Conservation (phyloP, 192 early-diverging fungal species). For the Mortierella antarctica region DNA sequence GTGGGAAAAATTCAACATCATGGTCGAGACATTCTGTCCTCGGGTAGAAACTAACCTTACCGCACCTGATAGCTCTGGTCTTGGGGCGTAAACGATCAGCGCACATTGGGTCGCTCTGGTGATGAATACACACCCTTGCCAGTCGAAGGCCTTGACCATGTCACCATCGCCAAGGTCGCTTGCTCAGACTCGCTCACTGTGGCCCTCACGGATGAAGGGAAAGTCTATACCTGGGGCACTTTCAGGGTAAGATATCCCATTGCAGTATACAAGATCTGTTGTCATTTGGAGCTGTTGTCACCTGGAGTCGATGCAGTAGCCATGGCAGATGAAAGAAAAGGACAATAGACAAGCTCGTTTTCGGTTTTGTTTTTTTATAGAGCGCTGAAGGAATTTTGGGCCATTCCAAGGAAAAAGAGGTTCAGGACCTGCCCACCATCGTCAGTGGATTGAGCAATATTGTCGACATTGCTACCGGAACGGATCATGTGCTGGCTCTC, state of each 20-base stretch:
- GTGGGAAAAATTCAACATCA: not conserved
- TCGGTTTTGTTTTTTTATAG: conserved; percentile 44
- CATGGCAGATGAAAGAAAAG: not conserved
- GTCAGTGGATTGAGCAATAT: conserved; percentile 68
- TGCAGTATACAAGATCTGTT: not conserved
- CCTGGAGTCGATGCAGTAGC: not conserved
- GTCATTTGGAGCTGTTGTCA: not conserved
- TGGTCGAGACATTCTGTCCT: not conserved
- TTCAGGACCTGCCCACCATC: conserved; percentile 70
- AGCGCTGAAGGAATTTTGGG: conserved; percentile 88
- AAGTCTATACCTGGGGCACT: conserved; percentile 91
- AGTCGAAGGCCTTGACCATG: conserved; percentile 78
- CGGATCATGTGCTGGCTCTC: conserved; percentile 87
- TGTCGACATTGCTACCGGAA: conserved; percentile 82
- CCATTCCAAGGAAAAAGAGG: conserved; percentile 71
- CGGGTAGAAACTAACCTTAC: not conserved
- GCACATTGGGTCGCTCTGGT: conserved; percentile 77
- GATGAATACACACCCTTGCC: conserved; percentile 75
- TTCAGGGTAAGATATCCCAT: conserved; percentile 60
- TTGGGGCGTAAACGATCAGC: conserved; percentile 98
- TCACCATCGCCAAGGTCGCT: conserved; percentile 61
- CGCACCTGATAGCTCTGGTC: conserved; percentile 72
- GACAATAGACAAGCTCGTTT: not conserved
- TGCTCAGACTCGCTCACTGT: conserved; percentile 70
- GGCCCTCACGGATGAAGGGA: conserved; percentile 80